These are phyloP conservation scores for Didymosphaeria variabile DNA, from an alignment of 2,329 filamentous ascomycete species.

Conservation along the genomic window DNA sequence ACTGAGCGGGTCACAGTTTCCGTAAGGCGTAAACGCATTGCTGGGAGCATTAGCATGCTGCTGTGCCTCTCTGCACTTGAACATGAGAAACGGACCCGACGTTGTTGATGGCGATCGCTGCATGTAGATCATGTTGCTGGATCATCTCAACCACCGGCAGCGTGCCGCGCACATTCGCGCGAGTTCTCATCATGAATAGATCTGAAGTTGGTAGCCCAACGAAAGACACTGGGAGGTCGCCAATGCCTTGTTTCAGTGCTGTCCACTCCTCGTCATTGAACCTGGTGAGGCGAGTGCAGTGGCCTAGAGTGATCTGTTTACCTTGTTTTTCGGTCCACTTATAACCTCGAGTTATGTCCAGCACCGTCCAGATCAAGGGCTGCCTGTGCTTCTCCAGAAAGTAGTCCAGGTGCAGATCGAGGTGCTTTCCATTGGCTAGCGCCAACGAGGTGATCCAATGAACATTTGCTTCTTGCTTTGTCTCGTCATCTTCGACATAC, in stretches of 20 bases:
- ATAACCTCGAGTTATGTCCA: slow-evolving; percentile 60
- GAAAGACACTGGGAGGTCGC: slow-evolving; percentile 68
- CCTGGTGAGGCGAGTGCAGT: slow-evolving; percentile 72
- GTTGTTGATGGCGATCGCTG: slow-evolving; percentile 73
- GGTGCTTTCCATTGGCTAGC: slow-evolving; percentile 60
- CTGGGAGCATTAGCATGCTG: slow-evolving; percentile 4
- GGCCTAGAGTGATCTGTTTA: slow-evolving; percentile 62
- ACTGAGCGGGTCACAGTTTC: slow-evolving; percentile 70
- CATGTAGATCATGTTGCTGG: slow-evolving; percentile 64
- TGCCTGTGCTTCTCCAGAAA: slow-evolving; percentile 63
- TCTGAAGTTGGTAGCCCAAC: slow-evolving; percentile 76
- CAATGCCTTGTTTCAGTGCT: slow-evolving; percentile 59
- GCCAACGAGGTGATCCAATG: slow-evolving; percentile 69
- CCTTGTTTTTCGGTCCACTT: slow-evolving; percentile 57
- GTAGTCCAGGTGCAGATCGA: slow-evolving; percentile 79
- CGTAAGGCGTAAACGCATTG: slow-evolving; percentile 77
- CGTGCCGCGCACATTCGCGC: slow-evolving; percentile 63
- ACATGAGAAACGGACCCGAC: slow-evolving; percentile 57
- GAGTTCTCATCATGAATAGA: slow-evolving; percentile 73
- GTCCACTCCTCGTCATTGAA: slow-evolving; percentile 62
- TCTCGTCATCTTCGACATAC: slow-evolving; percentile 68
- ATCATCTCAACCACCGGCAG: slow-evolving; percentile 70
- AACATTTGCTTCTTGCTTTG: slow-evolving; percentile 65
- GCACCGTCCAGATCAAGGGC: slow-evolving; percentile 63
- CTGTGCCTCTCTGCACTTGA: not conserved